Conservation (phyloP, 2,329 filamentous ascomycete species). For the Chaetomiaceae sp. region DNA sequence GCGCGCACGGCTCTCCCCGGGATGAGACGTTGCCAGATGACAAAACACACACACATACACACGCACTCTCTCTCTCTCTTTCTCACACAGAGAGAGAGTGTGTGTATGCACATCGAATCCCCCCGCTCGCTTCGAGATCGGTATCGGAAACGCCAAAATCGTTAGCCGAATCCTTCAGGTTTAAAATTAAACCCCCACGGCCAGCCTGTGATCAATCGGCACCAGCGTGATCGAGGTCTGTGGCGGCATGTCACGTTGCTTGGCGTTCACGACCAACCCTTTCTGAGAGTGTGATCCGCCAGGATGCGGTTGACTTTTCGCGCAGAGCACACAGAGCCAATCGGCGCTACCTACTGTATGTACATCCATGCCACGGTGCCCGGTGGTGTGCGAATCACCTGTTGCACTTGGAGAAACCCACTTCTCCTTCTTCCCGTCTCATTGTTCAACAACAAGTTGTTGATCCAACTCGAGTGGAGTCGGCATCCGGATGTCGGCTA, state of each 20-base stretch:
- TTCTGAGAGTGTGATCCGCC: slow-evolving; percentile 9
- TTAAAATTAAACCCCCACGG: not conserved
- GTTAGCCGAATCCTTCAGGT: slow-evolving; percentile 7
- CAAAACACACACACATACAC: too few species aligned
- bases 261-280: slow-evolving; percentile 4
- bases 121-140: too few species aligned
- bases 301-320: slow-evolving; percentile 3
- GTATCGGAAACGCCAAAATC: too few species aligned
- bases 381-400: not conserved
- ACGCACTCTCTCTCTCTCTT: too few species aligned
- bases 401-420: not conserved
- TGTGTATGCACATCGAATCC: too few species aligned
- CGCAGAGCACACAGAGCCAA: slow-evolving; percentile 7
- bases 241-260: slow-evolving; percentile 14
- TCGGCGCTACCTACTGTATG: not conserved
- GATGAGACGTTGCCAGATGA: too few species aligned
- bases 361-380: too few species aligned
- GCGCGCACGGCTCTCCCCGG: too few species aligned
- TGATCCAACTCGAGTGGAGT: not conserved
- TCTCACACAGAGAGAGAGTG: too few species aligned
- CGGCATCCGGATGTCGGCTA: not conserved
- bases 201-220: slow-evolving; percentile 12
- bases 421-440: too few species aligned
- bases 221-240: slow-evolving; percentile 7
- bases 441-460: not conserved